Evolutionary conservation across 1,284 basidiomycete genomes (phyloP).

Genomic region (Tilletiaria anomala): DNA sequence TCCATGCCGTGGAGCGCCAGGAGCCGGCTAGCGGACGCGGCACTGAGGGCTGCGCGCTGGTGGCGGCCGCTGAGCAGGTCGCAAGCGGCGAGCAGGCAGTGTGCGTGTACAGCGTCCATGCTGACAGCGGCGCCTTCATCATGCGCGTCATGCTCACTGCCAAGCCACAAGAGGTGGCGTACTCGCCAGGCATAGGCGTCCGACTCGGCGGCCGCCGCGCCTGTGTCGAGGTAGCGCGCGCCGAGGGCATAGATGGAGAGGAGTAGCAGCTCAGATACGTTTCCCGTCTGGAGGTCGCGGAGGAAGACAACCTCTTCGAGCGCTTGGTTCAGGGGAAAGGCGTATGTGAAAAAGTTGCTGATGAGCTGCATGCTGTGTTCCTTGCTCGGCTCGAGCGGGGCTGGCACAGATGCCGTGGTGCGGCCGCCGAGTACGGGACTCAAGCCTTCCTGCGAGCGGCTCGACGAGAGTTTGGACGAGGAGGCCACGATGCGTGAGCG

Average conservation of each 20-base stretch:
- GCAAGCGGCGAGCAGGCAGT: no score
- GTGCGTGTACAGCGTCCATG: no score
- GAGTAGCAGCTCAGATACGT: conserved; percentile 41
- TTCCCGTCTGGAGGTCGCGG: conserved; percentile 41
- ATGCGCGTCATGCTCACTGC: no score
- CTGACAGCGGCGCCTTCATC: no score
- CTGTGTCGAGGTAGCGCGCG: no score
- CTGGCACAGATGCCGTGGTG: conserved; percentile 1
- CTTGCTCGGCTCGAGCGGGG: conserved; percentile 5
- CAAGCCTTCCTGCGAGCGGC: conserved; percentile 1
- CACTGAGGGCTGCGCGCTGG: no score
- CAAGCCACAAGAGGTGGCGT: no score
- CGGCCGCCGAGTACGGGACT: conserved; percentile 3
- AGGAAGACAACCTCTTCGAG: conserved; percentile 43
- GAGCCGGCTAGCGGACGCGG: no score
- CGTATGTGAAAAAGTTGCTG: conserved; percentile 40
- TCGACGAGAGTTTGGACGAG: background rate
- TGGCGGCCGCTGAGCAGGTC: no score
- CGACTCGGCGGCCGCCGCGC: no score
- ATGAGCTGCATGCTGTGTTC: conserved; percentile 16
- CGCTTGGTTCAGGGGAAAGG: conserved; percentile 41
- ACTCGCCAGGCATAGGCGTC: no score
- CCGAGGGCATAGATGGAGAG: conserved; percentile 42
- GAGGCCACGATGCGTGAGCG: background rate
- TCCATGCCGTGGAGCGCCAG: no score